Percentiles rank a stretch among this genome's conserved stretches.
Conservation (phyloP, 495 filamentous ascomycete species). For the Daldinia concentrica region DNA sequence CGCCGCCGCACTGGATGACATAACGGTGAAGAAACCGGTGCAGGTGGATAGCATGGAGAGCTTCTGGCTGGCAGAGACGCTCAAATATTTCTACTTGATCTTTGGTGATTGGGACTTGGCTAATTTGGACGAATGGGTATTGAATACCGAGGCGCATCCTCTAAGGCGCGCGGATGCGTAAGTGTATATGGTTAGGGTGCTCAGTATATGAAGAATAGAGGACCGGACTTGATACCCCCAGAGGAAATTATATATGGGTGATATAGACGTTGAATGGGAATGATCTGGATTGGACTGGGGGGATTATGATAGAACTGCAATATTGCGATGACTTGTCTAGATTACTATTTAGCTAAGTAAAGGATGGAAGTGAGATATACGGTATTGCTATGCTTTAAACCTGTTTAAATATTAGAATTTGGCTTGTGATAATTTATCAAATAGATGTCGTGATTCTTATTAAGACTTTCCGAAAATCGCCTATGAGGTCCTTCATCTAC, state of each 20-base stretch:
- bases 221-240: slow-evolving; percentile 25
- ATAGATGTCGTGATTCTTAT: too few species aligned
- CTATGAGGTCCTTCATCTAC: too few species aligned
- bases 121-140: slow-evolving; percentile 64
- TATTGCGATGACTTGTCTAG: neutral
- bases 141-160: slow-evolving; percentile 83
- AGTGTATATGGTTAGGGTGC: neutral
- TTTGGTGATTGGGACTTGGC: slow-evolving; percentile 77
- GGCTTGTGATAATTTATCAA: too few species aligned
- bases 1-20: slow-evolving; percentile 46
- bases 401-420: too few species aligned
- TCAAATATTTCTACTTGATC: slow-evolving; percentile 89
- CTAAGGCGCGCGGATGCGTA: slow-evolving; percentile 61
- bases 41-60: slow-evolving; percentile 59
- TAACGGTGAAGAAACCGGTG: slow-evolving; percentile 39
- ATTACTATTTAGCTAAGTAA: neutral
- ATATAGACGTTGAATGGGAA: neutral
- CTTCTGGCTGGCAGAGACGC: slow-evolving; percentile 73
- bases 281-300: neutral
- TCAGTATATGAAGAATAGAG: slow-evolving; percentile 3
- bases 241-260: slow-evolving; percentile 2
- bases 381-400: neutral
- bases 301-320: neutral
- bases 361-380: neutral
- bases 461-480: neutral